Conservation (phyloP, 768 basidiomycete species). For the Amanita subjunquillea region DNA sequence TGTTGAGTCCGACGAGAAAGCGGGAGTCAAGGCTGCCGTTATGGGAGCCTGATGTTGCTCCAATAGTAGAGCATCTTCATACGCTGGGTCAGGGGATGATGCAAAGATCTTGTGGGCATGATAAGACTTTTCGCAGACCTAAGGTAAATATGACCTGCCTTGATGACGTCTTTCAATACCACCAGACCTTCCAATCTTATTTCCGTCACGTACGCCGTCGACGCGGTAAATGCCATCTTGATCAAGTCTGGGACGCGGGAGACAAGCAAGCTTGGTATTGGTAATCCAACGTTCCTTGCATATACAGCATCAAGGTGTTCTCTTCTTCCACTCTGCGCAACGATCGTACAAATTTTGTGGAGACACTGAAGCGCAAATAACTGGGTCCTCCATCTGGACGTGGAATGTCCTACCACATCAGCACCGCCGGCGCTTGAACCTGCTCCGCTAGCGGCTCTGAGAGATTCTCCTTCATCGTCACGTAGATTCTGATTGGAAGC, state of each 20-base stretch:
- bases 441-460: slow-evolving; percentile 23
- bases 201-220: slow-evolving; percentile 92
- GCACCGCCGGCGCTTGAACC: neutral
- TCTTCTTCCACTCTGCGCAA: slow-evolving; percentile 57
- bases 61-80: slow-evolving; percentile 78
- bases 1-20: slow-evolving; percentile 90
- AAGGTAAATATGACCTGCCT: slow-evolving; percentile 35
- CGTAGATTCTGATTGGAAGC: slow-evolving; percentile 41
- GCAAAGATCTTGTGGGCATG: slow-evolving; percentile 65
- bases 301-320: slow-evolving; percentile 79
- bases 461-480: slow-evolving; percentile 92
- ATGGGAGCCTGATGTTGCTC: slow-evolving; percentile 99
- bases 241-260: slow-evolving; percentile 88
- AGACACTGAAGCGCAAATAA: slow-evolving; percentile 89
- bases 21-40: slow-evolving; percentile 92
- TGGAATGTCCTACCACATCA: slow-evolving; percentile 24
- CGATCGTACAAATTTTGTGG: slow-evolving; percentile 76
- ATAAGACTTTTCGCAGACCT: neutral
- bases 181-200: slow-evolving; percentile 86
- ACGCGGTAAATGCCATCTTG: slow-evolving; percentile 96
- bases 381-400: slow-evolving; percentile 93
- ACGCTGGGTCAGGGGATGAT: slow-evolving; percentile 81
- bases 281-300: slow-evolving; percentile 52
- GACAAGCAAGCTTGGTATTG: slow-evolving; percentile 53
- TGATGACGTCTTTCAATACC: slow-evolving; percentile 85